Evolutionary conservation across 2,329 filamentous ascomycete genomes (phyloP).

Genomic region (Immersiporthe knoxdaviesiana): DNA sequence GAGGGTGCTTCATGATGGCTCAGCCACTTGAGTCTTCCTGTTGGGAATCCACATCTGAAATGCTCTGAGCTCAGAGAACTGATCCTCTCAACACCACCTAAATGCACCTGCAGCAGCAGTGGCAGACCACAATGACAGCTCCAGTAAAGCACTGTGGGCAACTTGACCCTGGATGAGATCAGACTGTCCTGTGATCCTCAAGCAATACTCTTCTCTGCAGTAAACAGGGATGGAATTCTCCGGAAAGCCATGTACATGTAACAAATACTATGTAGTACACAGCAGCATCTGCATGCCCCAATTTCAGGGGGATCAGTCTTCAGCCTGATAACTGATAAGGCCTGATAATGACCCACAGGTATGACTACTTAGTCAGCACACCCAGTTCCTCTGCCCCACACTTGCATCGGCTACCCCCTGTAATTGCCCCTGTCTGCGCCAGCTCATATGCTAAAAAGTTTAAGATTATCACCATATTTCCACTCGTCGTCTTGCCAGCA

Average conservation of each 20-base stretch:
- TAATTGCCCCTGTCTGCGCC: slow-evolving; percentile 20
- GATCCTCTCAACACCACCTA: neutral
- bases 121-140: neutral
- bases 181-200: too few species aligned
- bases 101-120: neutral
- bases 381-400: neutral
- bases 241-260: neutral
- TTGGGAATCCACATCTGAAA: neutral
- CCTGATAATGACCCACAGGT: neutral
- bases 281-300: neutral
- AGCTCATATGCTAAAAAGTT: slow-evolving; percentile 24
- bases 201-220: too few species aligned
- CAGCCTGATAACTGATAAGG: neutral
- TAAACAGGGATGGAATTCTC: neutral
- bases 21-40: neutral
- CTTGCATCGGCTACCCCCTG: neutral
- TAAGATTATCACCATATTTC: slow-evolving; percentile 24
- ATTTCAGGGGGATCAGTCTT: neutral
- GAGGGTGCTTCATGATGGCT: neutral
- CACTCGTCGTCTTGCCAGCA: slow-evolving; percentile 6
- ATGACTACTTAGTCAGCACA: neutral
- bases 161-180: too few species aligned
- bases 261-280: too few species aligned
- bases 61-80: neutral
- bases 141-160: neutral